phyloP scores from a whole-genome alignment of 176 grass and related monocot species.

The Eleusine coracana region DNA sequence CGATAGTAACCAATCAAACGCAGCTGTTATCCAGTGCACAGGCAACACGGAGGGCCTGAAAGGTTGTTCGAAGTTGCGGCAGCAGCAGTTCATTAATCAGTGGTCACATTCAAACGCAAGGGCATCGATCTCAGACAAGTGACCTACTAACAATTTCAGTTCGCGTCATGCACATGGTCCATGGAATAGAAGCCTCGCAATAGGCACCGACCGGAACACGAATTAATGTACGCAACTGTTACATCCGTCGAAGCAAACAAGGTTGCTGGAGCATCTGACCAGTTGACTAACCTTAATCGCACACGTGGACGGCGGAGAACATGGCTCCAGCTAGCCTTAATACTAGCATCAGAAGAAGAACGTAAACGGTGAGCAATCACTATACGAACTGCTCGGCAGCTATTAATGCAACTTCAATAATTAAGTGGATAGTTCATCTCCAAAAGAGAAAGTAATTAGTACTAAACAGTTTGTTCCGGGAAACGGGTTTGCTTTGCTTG shows the following conservation, averaged over 20 bases:
- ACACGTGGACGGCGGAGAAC: neutral
- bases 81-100: neutral
- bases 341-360: no score
- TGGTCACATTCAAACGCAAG: neutral
- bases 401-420: no score
- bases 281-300: neutral
- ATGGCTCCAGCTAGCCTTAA: neutral
- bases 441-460: no score
- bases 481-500: no score
- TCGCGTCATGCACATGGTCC: neutral
- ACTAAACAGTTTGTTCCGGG: no score
- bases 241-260: neutral
- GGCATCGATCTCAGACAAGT: neutral
- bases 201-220: neutral
- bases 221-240: neutral
- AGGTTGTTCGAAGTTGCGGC: neutral
- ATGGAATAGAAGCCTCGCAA: neutral
- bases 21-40: neutral
- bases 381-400: no score
- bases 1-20: neutral
- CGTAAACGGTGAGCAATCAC: no score
- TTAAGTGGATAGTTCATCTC: no score
- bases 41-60: neutral
- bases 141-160: neutral
- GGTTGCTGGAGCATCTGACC: neutral